These are phyloP conservation scores for Colletotrichum musae DNA, from an alignment of 2,329 filamentous ascomycete genomes.

Conservation along the genomic window DNA sequence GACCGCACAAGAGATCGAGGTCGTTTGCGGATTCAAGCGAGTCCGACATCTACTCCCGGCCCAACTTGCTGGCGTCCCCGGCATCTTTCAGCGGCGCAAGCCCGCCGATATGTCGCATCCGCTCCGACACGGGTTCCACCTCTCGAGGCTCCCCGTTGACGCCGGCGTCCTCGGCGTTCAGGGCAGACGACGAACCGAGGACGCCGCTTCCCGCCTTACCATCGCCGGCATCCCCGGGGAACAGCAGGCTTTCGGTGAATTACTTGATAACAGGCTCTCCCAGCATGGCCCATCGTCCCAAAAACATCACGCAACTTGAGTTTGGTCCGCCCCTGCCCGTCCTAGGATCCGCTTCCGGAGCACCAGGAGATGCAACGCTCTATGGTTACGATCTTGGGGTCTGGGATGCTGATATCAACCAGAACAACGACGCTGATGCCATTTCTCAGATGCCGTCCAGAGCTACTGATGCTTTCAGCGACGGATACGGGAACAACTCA, in stretches of 20 bases:
- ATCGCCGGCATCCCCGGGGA: constrained; percentile 44
- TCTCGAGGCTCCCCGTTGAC: constrained; percentile 55
- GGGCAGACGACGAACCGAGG: constrained; percentile 54
- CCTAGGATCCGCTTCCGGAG: not conserved
- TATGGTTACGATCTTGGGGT: constrained; percentile 82
- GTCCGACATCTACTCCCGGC: not conserved
- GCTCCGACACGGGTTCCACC: constrained; percentile 45
- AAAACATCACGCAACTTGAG: constrained; percentile 42
- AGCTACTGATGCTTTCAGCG: too few relatives aligned
- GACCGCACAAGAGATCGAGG: constrained; percentile 35
- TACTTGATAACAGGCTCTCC: constrained; percentile 72
- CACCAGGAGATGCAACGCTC: constrained; percentile 57
- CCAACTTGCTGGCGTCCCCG: constrained; percentile 27
- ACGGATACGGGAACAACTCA: not conserved
- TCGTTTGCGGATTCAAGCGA: constrained; percentile 33
- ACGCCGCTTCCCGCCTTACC: constrained; percentile 43
- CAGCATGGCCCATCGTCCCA: constrained; percentile 46
- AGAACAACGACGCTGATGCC: constrained; percentile 79
- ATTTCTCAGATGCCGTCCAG: constrained; percentile 60
- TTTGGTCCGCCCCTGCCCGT: constrained; percentile 45
- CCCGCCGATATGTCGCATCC: constrained; percentile 40
- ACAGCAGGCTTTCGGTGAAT: constrained; percentile 72
- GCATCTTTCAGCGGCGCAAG: constrained; percentile 23
- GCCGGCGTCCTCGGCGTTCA: constrained; percentile 56
- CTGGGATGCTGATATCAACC: constrained; percentile 77